These are phyloP conservation scores for Amanita muscaria DNA, from an alignment of 768 basidiomycete genomes.

Conservation along the genomic window DNA sequence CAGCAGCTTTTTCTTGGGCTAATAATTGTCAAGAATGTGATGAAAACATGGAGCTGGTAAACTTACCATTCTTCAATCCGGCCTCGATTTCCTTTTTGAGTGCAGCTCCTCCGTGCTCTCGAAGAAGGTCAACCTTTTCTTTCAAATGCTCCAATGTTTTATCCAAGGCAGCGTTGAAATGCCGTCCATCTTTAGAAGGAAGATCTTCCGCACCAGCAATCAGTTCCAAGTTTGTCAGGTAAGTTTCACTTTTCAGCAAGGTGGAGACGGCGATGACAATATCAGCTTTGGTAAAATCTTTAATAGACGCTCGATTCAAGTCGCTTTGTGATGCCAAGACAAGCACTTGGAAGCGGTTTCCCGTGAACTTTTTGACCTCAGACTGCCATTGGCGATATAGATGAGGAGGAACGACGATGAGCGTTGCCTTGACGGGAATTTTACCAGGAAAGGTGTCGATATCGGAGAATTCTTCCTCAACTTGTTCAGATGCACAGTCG, in stretches of 20 bases:
- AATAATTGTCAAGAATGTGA: constrained; percentile 9
- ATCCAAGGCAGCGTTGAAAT: constrained; percentile 80
- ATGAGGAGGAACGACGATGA: constrained; percentile 85
- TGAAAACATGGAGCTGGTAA: not conserved
- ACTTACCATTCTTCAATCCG: constrained; percentile 51
- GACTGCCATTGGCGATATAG: constrained; percentile 84
- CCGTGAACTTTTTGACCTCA: constrained; percentile 77
- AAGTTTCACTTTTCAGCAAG: constrained; percentile 73
- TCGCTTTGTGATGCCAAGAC: constrained; percentile 61
- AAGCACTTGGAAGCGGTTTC: constrained; percentile 51
- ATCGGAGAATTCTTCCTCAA: constrained; percentile 49
- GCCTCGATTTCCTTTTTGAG: constrained; percentile 60
- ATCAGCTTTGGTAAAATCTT: constrained; percentile 73
- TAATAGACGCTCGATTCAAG: constrained; percentile 64
- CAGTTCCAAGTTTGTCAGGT: constrained; percentile 65
- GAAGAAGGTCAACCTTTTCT: constrained; percentile 60
- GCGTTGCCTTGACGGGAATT: constrained; percentile 71
- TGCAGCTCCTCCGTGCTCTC: constrained; percentile 50
- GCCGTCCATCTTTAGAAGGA: constrained; percentile 74
- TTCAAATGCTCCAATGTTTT: constrained; percentile 48
- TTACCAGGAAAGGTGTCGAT: constrained; percentile 47
- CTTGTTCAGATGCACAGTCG: constrained; percentile 53
- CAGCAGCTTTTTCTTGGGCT: constrained; percentile 46
- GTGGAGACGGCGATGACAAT: constrained; percentile 81
- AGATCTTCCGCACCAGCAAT: constrained; percentile 62